Conservation (phyloP, 2,329 filamentous ascomycete species). For the Fonsecaea pugnacius region DNA sequence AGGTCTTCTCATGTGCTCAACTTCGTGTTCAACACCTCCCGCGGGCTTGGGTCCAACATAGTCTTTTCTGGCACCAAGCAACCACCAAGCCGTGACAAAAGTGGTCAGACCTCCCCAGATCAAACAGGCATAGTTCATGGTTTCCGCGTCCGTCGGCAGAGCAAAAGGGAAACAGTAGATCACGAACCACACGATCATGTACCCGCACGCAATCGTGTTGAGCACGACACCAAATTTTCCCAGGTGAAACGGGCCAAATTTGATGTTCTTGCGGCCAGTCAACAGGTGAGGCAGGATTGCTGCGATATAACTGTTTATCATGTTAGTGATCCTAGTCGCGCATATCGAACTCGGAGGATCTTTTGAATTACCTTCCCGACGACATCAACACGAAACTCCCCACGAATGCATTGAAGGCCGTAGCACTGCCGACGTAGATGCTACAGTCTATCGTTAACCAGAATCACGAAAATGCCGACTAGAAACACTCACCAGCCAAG, state of each 20-base stretch:
- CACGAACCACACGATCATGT: conserved; percentile 62
- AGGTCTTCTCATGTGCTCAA: conserved; percentile 25
- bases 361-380: conserved; percentile 48
- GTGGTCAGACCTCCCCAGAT: conserved; percentile 59
- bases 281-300: conserved; percentile 59
- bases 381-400: conserved; percentile 64
- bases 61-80: conserved; percentile 24
- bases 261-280: conserved; percentile 57
- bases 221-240: conserved; percentile 56
- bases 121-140: conserved; percentile 61
- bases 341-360: not conserved
- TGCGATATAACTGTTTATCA: conserved; percentile 49
- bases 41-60: conserved; percentile 26
- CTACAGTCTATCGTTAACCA: conserved; percentile 51
- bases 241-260: conserved; percentile 59
- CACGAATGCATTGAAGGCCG: conserved; percentile 61
- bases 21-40: conserved; percentile 20
- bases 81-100: conserved; percentile 54
- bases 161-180: conserved; percentile 64
- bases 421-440: conserved; percentile 49
- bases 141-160: conserved; percentile 50
- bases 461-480: conserved; percentile 50
- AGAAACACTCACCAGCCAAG: conserved; percentile 49
- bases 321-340: conserved; percentile 7
- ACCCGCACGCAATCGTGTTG: conserved; percentile 56